Evolutionary conservation across 2,329 filamentous ascomycete species (phyloP).

Genomic region (Talaromyces sp.): DNA sequence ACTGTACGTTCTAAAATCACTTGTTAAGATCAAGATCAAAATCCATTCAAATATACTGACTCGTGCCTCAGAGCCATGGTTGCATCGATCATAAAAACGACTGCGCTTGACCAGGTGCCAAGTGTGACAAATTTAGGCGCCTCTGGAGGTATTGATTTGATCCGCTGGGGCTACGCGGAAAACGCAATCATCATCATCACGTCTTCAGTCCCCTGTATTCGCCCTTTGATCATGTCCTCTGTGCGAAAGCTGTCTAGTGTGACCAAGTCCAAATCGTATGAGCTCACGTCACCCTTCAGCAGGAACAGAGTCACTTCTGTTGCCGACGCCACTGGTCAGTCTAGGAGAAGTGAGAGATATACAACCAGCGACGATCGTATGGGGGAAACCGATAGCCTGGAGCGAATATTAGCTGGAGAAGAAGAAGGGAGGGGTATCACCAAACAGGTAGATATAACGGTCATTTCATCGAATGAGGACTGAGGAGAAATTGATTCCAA

Average conservation of each 20-base stretch:
- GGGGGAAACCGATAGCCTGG: neutral
- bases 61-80: constrained; percentile 17
- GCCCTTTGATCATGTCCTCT: constrained; percentile 15
- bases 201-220: constrained; percentile 23
- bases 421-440: neutral
- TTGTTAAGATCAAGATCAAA: neutral
- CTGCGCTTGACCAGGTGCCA: constrained; percentile 12
- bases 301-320: neutral
- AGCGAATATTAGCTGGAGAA: neutral
- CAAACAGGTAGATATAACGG: neutral
- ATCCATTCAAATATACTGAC: neutral
- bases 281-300: neutral
- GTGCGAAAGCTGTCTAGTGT: neutral
- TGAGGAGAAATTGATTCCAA: neutral
- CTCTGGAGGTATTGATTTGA: constrained; percentile 16
- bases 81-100: constrained; percentile 19
- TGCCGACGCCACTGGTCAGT: neutral
- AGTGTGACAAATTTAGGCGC: constrained; percentile 12
- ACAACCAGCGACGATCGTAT: neutral
- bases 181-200: constrained; percentile 25
- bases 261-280: neutral
- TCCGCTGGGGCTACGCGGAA: constrained; percentile 24
- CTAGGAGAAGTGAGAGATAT: neutral
- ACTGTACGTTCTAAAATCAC: constrained; percentile 18
- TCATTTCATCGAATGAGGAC: neutral